phyloP scores from a whole-genome alignment of 2,329 filamentous ascomycete species.

The Akanthomyces muscarius region DNA sequence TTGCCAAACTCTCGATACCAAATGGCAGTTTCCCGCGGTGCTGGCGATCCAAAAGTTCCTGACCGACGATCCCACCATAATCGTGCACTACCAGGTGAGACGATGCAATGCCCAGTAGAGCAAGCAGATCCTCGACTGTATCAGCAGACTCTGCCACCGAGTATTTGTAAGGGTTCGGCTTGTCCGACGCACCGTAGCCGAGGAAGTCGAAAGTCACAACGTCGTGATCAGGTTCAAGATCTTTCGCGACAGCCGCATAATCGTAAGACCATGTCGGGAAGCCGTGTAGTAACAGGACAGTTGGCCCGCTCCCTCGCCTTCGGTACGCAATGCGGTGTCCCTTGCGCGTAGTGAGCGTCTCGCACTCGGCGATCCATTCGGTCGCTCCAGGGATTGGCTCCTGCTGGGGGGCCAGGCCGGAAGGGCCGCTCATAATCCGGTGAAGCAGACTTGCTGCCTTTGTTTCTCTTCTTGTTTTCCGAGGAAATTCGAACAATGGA shows the following conservation, averaged over 20 bases:
- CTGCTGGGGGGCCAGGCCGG: not conserved
- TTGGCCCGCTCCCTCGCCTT: not conserved
- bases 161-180: not conserved
- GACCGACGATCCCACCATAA: not conserved
- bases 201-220: slow-evolving; percentile 1
- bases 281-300: not conserved
- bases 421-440: not conserved
- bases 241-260: not conserved
- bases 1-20: not conserved
- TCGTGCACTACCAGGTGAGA: not conserved
- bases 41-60: not conserved
- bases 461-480: not conserved
- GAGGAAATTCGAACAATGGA: too few species aligned
- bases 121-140: not conserved
- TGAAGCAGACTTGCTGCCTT: not conserved
- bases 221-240: not conserved
- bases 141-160: not conserved
- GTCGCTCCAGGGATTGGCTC: not conserved
- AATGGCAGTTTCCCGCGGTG: not conserved
- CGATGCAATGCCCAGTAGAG: not conserved
- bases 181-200: not conserved
- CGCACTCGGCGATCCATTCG: not conserved
- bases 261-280: not conserved
- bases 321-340: not conserved
- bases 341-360: not conserved